phyloP scores from a whole-genome alignment of 345 rosid genomes.

The Corchorus capsularis region DNA sequence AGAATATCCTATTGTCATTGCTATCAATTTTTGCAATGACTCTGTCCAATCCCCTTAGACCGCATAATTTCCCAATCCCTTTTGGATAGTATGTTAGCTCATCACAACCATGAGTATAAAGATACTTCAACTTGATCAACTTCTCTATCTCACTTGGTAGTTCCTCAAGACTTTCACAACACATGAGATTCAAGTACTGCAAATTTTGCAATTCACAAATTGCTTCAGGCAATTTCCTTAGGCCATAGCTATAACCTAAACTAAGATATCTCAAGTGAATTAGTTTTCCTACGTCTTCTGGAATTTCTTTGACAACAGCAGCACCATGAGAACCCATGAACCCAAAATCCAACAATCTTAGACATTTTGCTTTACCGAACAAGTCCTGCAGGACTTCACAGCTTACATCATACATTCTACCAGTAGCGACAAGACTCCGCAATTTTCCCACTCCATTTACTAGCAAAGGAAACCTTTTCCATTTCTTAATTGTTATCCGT shows the following conservation, averaged over 20 bases:
- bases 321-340: background rate
- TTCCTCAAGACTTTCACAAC: background rate
- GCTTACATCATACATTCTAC: background rate
- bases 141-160: background rate
- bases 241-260: background rate
- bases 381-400: background rate
- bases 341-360: background rate
- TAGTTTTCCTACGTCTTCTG: background rate
- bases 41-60: background rate
- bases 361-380: background rate
- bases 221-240: background rate
- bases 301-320: background rate
- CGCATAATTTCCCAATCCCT: background rate
- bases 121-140: background rate
- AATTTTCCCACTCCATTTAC: background rate
- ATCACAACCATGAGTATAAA: background rate
- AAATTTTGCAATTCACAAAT: background rate
- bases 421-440: background rate
- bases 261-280: background rate
- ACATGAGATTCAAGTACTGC: background rate
- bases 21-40: background rate
- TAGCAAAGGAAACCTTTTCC: background rate
- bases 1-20: background rate
- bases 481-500: background rate
- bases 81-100: background rate